These are phyloP conservation scores for Macrophomina pseudophaseolina DNA, from an alignment of 2,329 filamentous ascomycete species.

Conservation along the genomic window DNA sequence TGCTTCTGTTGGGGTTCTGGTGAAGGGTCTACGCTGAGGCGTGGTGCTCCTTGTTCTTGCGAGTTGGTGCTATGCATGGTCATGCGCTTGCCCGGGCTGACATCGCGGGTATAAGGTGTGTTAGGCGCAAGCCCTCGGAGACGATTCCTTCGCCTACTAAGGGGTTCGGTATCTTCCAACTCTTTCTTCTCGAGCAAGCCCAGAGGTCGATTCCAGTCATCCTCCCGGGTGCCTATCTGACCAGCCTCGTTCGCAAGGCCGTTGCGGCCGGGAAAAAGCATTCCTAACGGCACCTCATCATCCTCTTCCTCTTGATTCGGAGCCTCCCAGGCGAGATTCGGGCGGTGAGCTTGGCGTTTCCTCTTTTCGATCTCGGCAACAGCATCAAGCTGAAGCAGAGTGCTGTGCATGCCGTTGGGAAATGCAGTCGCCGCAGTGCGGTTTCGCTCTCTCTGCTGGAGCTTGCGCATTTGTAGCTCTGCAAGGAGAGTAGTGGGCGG, in stretches of 20 bases:
- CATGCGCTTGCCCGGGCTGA: conserved; percentile 33
- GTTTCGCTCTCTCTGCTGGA: conserved; percentile 81
- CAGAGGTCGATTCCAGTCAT: conserved; percentile 65
- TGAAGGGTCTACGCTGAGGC: neutral
- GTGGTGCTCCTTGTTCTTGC: neutral
- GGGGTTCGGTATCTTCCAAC: conserved; percentile 89
- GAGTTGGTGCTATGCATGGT: conserved; percentile 7
- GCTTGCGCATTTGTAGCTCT: conserved; percentile 88
- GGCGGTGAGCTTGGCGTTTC: conserved; percentile 73
- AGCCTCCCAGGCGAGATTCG: conserved; percentile 92
- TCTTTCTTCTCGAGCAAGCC: conserved; percentile 81
- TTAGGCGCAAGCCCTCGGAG: conserved; percentile 66
- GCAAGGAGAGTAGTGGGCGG: conserved; percentile 89
- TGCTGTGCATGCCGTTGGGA: conserved; percentile 86
- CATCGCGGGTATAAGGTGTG: conserved; percentile 28
- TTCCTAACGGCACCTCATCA: conserved; percentile 85
- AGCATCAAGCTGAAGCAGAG: conserved; percentile 86
- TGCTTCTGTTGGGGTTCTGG: conserved; percentile 32
- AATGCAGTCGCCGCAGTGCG: conserved; percentile 67
- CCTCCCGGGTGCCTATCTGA: conserved; percentile 46
- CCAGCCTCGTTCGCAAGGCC: conserved; percentile 50
- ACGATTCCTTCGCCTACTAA: conserved; percentile 76
- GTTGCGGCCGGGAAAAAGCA: conserved; percentile 72
- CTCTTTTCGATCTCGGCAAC: conserved; percentile 84
- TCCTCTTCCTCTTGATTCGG: conserved; percentile 53